Conservation (phyloP, 768 basidiomycete species). For the Polyporus arcularius region DNA sequence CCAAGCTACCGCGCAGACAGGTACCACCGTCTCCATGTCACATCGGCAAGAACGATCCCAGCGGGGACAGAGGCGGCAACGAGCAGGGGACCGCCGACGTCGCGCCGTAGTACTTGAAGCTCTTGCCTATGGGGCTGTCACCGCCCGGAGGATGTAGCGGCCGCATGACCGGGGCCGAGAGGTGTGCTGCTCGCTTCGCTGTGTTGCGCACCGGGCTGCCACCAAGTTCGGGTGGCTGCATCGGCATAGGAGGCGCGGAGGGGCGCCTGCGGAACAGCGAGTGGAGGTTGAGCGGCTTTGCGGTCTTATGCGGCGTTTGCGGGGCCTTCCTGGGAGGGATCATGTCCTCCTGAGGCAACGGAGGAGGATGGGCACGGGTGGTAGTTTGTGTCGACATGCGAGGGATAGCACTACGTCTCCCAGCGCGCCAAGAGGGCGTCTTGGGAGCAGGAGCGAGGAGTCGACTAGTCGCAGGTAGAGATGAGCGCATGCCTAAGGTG, state of each 20-base stretch:
- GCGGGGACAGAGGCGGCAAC: neutral
- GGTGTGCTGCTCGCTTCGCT: neutral
- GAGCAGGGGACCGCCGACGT: neutral
- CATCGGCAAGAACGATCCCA: slow-evolving; percentile 14
- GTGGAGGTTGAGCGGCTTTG: slow-evolving; percentile 8
- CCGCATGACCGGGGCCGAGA: neutral
- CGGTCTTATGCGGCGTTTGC: slow-evolving; percentile 6
- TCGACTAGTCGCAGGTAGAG: neutral
- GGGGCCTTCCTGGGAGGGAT: neutral
- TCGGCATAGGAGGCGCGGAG: slow-evolving; percentile 4
- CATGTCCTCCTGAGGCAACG: no score
- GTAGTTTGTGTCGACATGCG: neutral
- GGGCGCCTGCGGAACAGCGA: slow-evolving; percentile 12
- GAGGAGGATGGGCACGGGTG: neutral
- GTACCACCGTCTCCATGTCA: neutral
- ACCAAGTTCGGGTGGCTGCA: neutral
- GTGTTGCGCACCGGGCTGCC: neutral
- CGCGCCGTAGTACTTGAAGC: slow-evolving; percentile 3
- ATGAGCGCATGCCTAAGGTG: slow-evolving; percentile 7
- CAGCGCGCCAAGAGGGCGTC: neutral
- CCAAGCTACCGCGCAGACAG: neutral
- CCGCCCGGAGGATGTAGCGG: slow-evolving; percentile 1
- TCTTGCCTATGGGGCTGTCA: slow-evolving; percentile 1
- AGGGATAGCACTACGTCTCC: neutral
- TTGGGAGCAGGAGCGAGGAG: slow-evolving; percentile 1